Conservation (phyloP, 2,329 filamentous ascomycete genomes). For the Ophiocordyceps camponoti-leonardi region DNA sequence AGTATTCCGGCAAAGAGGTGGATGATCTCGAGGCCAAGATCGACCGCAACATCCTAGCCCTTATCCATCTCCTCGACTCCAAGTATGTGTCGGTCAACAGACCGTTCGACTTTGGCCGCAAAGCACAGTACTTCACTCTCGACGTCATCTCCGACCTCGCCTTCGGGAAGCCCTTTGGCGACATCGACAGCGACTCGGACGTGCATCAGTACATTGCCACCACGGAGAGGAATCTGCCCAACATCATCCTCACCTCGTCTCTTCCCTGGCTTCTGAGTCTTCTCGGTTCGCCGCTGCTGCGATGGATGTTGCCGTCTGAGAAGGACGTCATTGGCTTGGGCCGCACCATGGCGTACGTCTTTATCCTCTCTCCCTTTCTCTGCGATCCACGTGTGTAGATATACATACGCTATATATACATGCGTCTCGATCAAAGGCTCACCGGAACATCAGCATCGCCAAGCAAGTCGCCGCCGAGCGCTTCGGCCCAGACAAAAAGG, state of each 20-base stretch:
- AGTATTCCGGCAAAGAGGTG: slow-evolving; percentile 34
- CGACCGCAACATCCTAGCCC: slow-evolving; percentile 3
- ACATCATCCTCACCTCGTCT: slow-evolving; percentile 6
- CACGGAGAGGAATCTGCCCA: slow-evolving; percentile 11
- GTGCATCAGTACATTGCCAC: slow-evolving; percentile 29
- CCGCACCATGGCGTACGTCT: slow-evolving; percentile 26
- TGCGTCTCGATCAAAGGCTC: too few species aligned
- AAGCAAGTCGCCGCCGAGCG: slow-evolving; percentile 26
- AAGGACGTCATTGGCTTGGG: slow-evolving; percentile 20
- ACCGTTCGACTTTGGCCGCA: slow-evolving; percentile 16
- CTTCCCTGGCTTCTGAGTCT: slow-evolving; percentile 11
- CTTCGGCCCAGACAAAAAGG: slow-evolving; percentile 22
- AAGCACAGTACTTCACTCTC: slow-evolving; percentile 34
- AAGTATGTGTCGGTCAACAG: slow-evolving; percentile 3
- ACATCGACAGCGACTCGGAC: slow-evolving; percentile 28
- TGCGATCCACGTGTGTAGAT: too few species aligned
- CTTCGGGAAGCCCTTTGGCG: slow-evolving; percentile 32
- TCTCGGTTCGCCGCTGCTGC: slow-evolving; percentile 21
- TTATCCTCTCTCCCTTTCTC: too few species aligned
- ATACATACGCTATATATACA: too few species aligned
- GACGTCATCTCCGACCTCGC: slow-evolving; percentile 37
- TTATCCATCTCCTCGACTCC: slow-evolving; percentile 3
- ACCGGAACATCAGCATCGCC: slow-evolving; percentile 16
- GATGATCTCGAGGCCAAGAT: slow-evolving; percentile 26
- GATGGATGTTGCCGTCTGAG: slow-evolving; percentile 21